These are phyloP conservation scores for Nicotiana sylvestris DNA, from an alignment of 257 asterid species.

Conservation along the genomic window DNA sequence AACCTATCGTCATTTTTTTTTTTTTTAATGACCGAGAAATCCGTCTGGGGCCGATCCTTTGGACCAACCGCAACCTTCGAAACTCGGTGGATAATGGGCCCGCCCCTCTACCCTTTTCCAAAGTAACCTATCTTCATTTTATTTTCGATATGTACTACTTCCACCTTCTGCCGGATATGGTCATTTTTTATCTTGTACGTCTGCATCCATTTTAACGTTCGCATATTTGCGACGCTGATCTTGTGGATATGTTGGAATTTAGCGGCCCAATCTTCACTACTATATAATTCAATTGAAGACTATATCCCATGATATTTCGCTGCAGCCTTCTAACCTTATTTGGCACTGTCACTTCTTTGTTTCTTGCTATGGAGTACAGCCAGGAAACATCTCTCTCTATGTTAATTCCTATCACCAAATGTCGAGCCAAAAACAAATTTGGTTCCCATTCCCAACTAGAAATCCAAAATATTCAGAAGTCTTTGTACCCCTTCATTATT, in stretches of 20 bases:
- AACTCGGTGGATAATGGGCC: too few relatives aligned
- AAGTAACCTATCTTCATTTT: background rate
- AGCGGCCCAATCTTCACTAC: background rate
- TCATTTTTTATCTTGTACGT: background rate
- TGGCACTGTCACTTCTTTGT: background rate
- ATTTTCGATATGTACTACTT: background rate
- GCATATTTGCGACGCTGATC: background rate
- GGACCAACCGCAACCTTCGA: too few relatives aligned
- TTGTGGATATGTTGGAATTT: background rate
- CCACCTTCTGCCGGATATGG: background rate
- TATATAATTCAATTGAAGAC: background rate
- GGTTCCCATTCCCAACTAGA: background rate
- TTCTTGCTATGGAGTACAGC: background rate
- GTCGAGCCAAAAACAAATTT: background rate
- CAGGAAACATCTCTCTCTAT: background rate
- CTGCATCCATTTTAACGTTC: background rate
- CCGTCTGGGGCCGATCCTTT: too few relatives aligned
- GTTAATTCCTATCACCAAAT: background rate
- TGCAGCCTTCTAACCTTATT: background rate
- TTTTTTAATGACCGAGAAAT: too few relatives aligned
- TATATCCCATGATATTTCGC: background rate
- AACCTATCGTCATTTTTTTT: background rate
- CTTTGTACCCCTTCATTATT: background rate
- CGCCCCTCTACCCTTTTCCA: too few relatives aligned
- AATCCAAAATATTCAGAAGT: background rate